Evolutionary conservation across 352 stramenopile species (phyloP), one percentile per base, ranked within the genome.

Genomic region (Phytophthora crassamura): DNA sequence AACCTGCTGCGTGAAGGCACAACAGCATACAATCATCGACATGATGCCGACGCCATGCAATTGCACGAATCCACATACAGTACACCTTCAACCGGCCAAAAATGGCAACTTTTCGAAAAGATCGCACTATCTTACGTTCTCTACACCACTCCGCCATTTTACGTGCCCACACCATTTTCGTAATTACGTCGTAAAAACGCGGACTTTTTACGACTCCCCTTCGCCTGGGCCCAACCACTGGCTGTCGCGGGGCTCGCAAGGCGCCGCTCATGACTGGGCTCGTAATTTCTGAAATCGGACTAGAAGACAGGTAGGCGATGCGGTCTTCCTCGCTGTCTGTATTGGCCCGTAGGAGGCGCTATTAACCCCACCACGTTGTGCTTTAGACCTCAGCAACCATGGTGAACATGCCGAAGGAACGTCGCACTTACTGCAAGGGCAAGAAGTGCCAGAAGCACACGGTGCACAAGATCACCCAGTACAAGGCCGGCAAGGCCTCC

Each of bases 321-420:
- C 49, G 36, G 12, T 54, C 20, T 20, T 18, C 32, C 12, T 10
- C 11, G 32, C n/a, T n/a, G n/a, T n/a, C 12, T 25, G 40, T 49
- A n/a, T 6, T 46, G 35, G 25, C 38, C 25, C 25, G 25, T 30
- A 30, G 25, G 25, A 30, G 25, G 25, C 25, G 3, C 25, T 30
- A 71, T 58, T 64, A 59, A 71, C 43, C 1, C 32, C 18, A 32
- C 6, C 30, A 4, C 25, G 25, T 30, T 52, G 14, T 52, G 5
- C n/a, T 1, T 36, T 48, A 90, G 81, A 90, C 82, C 75, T 80
- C 81, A 93, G 83, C 84, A 93, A 91, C 88, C 84, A 99, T 99
- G 98, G 98, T 99, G 67, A 99, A 99, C 89, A 97, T 99, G 78
- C 98, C 98, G 71, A 99, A 99, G 86, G 97, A 99, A 94, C 96